These are phyloP conservation scores for Entophlyctis helioformis DNA, from an alignment of 192 early-diverging fungal genomes.

Conservation along the genomic window DNA sequence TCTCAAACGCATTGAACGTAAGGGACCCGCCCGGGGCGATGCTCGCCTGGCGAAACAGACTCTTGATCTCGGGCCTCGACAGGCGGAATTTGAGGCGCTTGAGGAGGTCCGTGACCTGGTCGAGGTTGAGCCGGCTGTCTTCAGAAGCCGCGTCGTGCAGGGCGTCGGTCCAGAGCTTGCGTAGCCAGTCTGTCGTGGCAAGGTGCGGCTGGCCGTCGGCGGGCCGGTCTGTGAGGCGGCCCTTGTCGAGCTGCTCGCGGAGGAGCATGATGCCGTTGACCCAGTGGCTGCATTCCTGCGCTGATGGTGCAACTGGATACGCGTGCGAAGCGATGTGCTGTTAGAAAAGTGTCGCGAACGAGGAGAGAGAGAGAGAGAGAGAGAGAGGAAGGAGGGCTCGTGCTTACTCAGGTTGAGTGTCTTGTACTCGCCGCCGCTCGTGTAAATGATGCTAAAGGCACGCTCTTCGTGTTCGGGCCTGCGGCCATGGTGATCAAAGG, in stretches of 20 bases:
- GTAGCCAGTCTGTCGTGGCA: too few species aligned
- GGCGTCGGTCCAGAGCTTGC: slow-evolving; percentile 30
- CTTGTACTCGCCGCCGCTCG: slow-evolving; percentile 30
- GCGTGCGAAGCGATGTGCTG: too few species aligned
- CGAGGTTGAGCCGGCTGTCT: slow-evolving; percentile 24
- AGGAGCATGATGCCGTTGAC: too few species aligned
- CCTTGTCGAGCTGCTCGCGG: too few species aligned
- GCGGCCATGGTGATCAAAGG: slow-evolving; percentile 34
- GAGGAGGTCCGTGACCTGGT: slow-evolving; percentile 31
- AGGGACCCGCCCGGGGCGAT: slow-evolving; percentile 31
- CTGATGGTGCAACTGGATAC: too few species aligned
- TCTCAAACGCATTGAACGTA: slow-evolving; percentile 44
- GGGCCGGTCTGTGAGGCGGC: too few species aligned
- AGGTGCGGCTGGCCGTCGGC: too few species aligned
- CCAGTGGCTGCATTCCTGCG: too few species aligned
- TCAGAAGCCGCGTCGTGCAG: too few species aligned
- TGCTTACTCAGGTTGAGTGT: slow-evolving; percentile 35
- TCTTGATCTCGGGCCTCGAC: slow-evolving; percentile 47
- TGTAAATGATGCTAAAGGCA: slow-evolving; percentile 38
- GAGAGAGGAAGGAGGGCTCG: too few species aligned
- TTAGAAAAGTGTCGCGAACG: too few species aligned
- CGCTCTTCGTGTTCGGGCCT: slow-evolving; percentile 24
- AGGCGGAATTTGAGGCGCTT: slow-evolving; percentile 51
- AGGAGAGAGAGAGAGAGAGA: too few species aligned
- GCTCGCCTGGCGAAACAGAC: slow-evolving; percentile 44